A percentile compares a stretch with the other conserved stretches of the same genome.
These are phyloP conservation scores for Didymella lethalis DNA, from an alignment of 2,329 filamentous ascomycete species.

Conservation along the genomic window DNA sequence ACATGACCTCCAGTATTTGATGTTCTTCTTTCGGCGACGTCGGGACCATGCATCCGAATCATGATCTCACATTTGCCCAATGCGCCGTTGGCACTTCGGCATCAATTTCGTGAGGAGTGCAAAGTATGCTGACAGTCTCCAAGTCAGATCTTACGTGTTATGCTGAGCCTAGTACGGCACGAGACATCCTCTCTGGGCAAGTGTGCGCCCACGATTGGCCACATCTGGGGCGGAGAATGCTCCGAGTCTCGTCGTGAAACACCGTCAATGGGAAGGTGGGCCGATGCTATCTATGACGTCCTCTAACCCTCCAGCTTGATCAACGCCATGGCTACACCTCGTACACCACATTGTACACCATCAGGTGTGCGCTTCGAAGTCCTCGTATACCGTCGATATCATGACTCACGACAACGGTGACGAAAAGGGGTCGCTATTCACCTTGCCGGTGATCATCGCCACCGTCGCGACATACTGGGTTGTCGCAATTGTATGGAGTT, in stretches of 20 bases:
- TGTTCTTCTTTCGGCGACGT: not conserved
- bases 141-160: not conserved
- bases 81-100: not conserved
- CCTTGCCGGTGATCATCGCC: not conserved
- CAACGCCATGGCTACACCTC: not conserved
- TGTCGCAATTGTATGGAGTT: not conserved
- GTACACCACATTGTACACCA: not conserved
- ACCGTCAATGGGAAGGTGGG: not conserved
- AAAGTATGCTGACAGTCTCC: not conserved
- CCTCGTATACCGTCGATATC: not conserved
- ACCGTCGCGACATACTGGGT: not conserved
- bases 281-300: slow-evolving; percentile 1
- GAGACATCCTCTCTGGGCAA: not conserved
- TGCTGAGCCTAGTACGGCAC: not conserved
- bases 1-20: not conserved
- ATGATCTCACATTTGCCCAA: not conserved
- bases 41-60: not conserved
- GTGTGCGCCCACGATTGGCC: not conserved
- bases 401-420: not conserved
- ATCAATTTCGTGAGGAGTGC: not conserved
- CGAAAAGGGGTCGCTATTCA: not conserved
- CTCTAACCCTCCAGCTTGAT: not conserved
- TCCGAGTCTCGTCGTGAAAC: not conserved
- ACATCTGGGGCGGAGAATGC: not conserved
- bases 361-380: not conserved